phyloP scores from a whole-genome alignment of 176 grass and related monocot species.

The Rhipidocladum racemiflorum region DNA sequence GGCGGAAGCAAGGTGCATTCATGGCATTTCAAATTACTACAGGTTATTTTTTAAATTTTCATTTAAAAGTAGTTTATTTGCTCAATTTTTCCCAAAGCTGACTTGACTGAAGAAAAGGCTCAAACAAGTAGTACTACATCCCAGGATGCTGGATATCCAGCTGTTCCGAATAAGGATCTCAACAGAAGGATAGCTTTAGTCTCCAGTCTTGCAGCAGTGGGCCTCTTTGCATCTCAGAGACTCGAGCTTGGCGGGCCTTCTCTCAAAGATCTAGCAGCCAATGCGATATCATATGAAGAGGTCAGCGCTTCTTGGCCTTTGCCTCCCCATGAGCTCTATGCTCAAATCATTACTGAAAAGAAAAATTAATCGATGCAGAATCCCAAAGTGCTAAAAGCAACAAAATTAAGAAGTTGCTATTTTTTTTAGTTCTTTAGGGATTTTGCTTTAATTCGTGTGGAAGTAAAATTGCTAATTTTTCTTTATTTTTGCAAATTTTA shows the following conservation, averaged over 20 bases:
- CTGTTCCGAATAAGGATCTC: slow-evolving; percentile 71
- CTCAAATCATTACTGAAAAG: not conserved
- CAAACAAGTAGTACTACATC: slow-evolving; percentile 30
- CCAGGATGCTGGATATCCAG: slow-evolving; percentile 42
- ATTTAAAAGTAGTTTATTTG: too few relatives aligned
- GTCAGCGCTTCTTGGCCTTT: slow-evolving; percentile 28
- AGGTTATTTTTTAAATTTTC: too few relatives aligned
- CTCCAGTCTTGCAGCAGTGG: slow-evolving; percentile 55
- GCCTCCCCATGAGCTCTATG: not conserved
- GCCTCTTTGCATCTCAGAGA: slow-evolving; percentile 67
- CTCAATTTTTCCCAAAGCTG: too few relatives aligned
- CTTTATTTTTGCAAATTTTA: too few relatives aligned
- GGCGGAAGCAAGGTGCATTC: too few relatives aligned
- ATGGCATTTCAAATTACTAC: too few relatives aligned
- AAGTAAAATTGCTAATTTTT: too few relatives aligned
- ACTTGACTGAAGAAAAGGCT: slow-evolving; percentile 38
- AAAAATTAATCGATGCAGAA: not conserved
- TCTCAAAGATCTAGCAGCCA: slow-evolving; percentile 78
- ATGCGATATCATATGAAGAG: slow-evolving; percentile 72
- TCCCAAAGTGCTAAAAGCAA: not conserved
- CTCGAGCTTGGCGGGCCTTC: slow-evolving; percentile 70
- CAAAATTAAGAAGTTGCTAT: not conserved
- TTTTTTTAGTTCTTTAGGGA: too few relatives aligned
- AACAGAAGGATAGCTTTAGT: slow-evolving; percentile 76
- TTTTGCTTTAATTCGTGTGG: too few relatives aligned